Percentiles rank a stretch among this genome's conserved stretches.
Conservation (phyloP, 176 grass and related monocot species). For the Secale cereale region DNA sequence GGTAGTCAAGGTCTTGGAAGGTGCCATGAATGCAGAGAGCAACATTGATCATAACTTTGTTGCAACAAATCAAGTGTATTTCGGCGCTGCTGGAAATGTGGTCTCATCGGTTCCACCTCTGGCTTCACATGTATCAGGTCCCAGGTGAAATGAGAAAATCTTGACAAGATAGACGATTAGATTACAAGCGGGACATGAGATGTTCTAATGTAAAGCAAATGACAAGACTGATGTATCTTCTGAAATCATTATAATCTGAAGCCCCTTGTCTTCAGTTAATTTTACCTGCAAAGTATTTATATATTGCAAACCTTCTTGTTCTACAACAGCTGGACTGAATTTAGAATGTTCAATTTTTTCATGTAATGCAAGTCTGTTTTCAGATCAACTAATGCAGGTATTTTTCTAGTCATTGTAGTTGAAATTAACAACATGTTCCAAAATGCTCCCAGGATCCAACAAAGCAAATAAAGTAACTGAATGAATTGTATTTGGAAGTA, state of each 20-base stretch:
- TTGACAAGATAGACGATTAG: neutral
- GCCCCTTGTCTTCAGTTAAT: neutral
- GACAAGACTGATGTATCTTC: neutral
- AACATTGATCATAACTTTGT: slow-evolving; percentile 33
- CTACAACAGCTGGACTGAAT: neutral
- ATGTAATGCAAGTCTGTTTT: neutral
- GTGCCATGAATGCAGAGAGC: slow-evolving; percentile 22
- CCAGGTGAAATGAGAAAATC: slow-evolving; percentile 2
- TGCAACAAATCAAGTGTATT: neutral
- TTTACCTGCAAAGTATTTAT: neutral
- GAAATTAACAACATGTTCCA: no score
- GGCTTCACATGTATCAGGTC: slow-evolving; percentile 16
- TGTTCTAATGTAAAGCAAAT: neutral
- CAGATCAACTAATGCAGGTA: no score
- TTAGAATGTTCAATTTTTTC: neutral
- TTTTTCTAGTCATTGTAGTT: no score
- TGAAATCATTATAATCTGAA: neutral
- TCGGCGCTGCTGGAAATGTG: neutral
- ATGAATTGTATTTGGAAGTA: no score
- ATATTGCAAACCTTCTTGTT: neutral
- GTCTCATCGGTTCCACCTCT: neutral
- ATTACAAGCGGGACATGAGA: neutral
- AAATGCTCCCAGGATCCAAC: no score
- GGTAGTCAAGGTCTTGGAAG: slow-evolving; percentile 51
- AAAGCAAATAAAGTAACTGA: no score